Conservation (phyloP, 2,329 filamentous ascomycete species). For the Fusarium buxicola region DNA sequence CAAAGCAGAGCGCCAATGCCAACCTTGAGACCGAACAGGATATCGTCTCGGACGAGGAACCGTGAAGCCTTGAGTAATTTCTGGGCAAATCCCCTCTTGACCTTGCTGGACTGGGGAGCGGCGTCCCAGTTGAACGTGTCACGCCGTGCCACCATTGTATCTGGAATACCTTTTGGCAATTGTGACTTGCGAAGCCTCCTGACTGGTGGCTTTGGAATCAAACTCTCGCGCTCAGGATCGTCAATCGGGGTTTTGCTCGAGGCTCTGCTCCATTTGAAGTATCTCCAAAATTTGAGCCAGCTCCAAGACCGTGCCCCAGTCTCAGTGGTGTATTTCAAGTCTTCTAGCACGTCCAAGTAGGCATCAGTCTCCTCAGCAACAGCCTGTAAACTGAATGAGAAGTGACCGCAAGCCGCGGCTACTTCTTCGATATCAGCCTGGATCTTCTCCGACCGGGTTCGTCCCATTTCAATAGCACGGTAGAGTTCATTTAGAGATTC, state of each 20-base stretch:
- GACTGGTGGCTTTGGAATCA: constrained; percentile 55
- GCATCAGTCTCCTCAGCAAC: constrained; percentile 90
- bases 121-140: constrained; percentile 68
- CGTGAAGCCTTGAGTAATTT: constrained; percentile 58
- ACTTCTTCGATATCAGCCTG: constrained; percentile 97
- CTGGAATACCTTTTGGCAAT: constrained; percentile 66
- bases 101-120: constrained; percentile 58
- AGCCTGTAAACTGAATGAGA: constrained; percentile 90
- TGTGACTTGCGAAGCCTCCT: constrained; percentile 65
- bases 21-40: constrained; percentile 89
- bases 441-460: constrained; percentile 75
- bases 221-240: constrained; percentile 57
- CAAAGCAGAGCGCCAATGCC: constrained; percentile 90
- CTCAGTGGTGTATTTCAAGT: constrained; percentile 79
- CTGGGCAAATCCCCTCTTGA: constrained; percentile 60
- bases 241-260: constrained; percentile 38
- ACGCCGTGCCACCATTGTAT: constrained; percentile 62
- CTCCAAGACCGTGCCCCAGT: constrained; percentile 75
- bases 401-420: constrained; percentile 96
- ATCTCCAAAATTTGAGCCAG: constrained; percentile 86
- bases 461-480: constrained; percentile 78
- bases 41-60: constrained; percentile 65
- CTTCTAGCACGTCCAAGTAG: constrained; percentile 86
- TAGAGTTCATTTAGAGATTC: constrained; percentile 85
- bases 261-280: constrained; percentile 17